Base-by-base conservation (phyloP, 2,329 filamentous ascomycete species). In the Xylariaceae sp. region DNA sequence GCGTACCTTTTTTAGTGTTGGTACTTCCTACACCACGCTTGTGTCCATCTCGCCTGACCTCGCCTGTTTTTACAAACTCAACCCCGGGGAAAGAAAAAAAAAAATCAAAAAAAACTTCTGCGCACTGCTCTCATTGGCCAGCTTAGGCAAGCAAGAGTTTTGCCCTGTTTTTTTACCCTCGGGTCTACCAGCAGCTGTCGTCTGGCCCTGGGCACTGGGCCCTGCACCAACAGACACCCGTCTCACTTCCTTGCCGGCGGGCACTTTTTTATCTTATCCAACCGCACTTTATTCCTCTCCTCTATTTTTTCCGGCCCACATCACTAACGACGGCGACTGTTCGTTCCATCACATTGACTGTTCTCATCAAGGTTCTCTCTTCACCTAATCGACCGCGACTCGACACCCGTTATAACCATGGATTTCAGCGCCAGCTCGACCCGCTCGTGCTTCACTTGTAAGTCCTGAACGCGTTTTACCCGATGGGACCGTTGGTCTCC, bases 391-490 rank as follows among this genome's bases (percentile, higher is more conserved):
- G 9, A 41, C 8, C 11, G 11, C 8, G 37, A 41, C 11, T 55
- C 53, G 15, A 47, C 47, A 49, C 39, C 55, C 61, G 54, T 56
- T 61, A 59, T 61, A 65, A 73, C 67, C 69, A 81, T 81, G 79
- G 78, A 81, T 59, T 77, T 67, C 66, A 30, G 23, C 5, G 66
- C 70, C 58, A 66, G 65, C 58, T 63, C 63, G 59, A 76, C 74
- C 64, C 78, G 79, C 68, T 75, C 77, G 64, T 82, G 80, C 75
- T 82, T 81, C 72, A 78, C 76, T 67, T 80, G 78, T 80, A 69
- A 78, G 78, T 67, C 56, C 15, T 58, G 53, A 53, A 55, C 57
- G 57, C 39, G 37, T 54, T 55, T 10, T 59, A 41, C 53, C 17
- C 60, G 63, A 39, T 11, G 57, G 18, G 44, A 15, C 23, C 34